These are phyloP conservation scores for Gracilaria gracilis DNA, from an alignment of 23 red algal species.

Conservation along the genomic window DNA sequence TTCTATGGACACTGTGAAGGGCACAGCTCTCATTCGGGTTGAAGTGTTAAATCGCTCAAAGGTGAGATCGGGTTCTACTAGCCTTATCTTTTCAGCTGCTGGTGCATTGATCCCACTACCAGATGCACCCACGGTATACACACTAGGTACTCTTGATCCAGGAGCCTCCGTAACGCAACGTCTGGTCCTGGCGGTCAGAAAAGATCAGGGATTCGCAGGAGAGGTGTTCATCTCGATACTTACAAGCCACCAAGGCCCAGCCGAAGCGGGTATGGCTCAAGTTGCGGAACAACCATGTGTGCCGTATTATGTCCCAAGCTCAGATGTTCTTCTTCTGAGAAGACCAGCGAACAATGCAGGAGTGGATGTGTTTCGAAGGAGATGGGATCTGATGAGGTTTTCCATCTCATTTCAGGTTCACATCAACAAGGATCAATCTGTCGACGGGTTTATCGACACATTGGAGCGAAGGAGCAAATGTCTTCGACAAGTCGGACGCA, in stretches of 20 bases:
- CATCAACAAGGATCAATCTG: constrained; percentile 30
- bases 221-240: constrained; percentile 55
- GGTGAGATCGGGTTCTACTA: constrained; percentile 25
- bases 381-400: constrained; percentile 78
- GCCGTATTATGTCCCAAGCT: constrained; percentile 75
- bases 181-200: constrained; percentile 60
- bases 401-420: constrained; percentile 67
- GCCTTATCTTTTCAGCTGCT: constrained; percentile 37
- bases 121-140: constrained; percentile 42
- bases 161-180: constrained; percentile 44
- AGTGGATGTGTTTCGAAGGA: constrained; percentile 77
- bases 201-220: constrained; percentile 64
- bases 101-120: constrained; percentile 64
- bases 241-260: constrained; percentile 31
- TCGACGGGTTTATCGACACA: constrained; percentile 54
- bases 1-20: constrained; percentile 67
- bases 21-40: constrained; percentile 51
- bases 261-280: neutral
- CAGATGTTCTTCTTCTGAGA: constrained; percentile 72
- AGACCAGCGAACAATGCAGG: constrained; percentile 53
- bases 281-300: constrained; percentile 55
- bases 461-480: constrained; percentile 64
- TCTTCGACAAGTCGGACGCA: constrained; percentile 61
- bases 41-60: constrained; percentile 50
- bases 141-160: constrained; percentile 45